Base-by-base conservation (phyloP, 2,329 filamentous ascomycete species). In the Trichoderma koningiopsis region DNA sequence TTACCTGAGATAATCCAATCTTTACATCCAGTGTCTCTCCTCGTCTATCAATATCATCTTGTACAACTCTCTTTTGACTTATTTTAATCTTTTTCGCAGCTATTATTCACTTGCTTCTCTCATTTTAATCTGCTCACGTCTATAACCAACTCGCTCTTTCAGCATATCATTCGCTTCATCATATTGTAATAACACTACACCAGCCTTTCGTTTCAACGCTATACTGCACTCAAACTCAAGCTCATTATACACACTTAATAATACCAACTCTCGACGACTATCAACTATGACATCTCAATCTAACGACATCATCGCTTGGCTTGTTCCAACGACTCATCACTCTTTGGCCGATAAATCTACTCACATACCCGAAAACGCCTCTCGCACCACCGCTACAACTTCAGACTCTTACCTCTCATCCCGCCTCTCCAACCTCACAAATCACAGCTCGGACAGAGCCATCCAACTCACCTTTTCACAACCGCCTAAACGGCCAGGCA, bases 251-350 rank as follows among this genome's bases (percentile, higher is more conserved):
- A 68, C 8, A 16, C 33, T 53, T 47, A 66, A 65, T 59, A 47
- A 66, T n/a, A n/a, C 16, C 19, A 3, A n/a, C 16, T 8, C 56
- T 66, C 71, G 56, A 53, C 71, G 67, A 70, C 37, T 22, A 59
- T 43, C 64, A 62, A 43, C 62, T 67, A 71, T 74, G 73, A 71
- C 73, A 72, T 67, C 70, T 37, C 70, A 68, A 71, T 68, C 73
- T 65, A 73, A 80, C 68, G 73, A 80, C 68, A 74, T 79, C 70
- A 80, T 81, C 73, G 79, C 79, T 73, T 81, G 79, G 79, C 79
- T 81, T 72, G 76, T 81, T 61, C 79, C 79, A 52, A 79, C 79
- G 70, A 74, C 78, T 27, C 75, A 76, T 60, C 74, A 76, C 72
- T 76, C 78, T 11, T 70, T 69, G 70, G 78, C 79, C 70, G 78